These are phyloP conservation scores for Peronosclerospora sorghi DNA, from an alignment of 352 stramenopile species.

Conservation along the genomic window DNA sequence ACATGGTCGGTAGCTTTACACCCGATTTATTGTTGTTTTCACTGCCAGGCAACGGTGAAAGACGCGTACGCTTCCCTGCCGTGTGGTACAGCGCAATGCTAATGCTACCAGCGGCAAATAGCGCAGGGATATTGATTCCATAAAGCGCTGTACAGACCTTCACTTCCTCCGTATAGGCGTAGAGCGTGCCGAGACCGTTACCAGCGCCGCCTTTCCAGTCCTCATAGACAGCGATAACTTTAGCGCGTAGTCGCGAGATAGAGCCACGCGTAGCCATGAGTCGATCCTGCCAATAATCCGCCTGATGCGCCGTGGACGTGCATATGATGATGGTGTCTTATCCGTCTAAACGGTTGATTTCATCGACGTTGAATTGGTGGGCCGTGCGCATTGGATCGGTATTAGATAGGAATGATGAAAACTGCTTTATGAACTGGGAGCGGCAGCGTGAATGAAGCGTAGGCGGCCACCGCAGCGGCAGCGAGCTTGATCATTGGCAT, in stretches of 20 bases:
- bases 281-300: slow-evolving; percentile 94
- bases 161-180: slow-evolving; percentile 93
- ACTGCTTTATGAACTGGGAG: slow-evolving; percentile 8
- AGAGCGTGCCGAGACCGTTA: slow-evolving; percentile 93
- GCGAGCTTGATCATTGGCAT: slow-evolving; percentile 27
- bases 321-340: slow-evolving; percentile 97
- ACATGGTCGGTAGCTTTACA: slow-evolving; percentile 93
- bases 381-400: slow-evolving; percentile 18
- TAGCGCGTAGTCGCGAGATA: slow-evolving; percentile 74
- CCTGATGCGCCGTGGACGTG: slow-evolving; percentile 93
- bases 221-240: slow-evolving; percentile 94
- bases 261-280: slow-evolving; percentile 79
- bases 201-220: slow-evolving; percentile 93
- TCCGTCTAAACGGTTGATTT: slow-evolving; percentile 77
- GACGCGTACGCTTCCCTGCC: slow-evolving; percentile 93
- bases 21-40: slow-evolving; percentile 99
- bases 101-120: slow-evolving; percentile 70
- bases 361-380: slow-evolving; percentile 75
- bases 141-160: slow-evolving; percentile 78
- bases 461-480: slow-evolving; percentile 18
- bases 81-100: slow-evolving; percentile 96
- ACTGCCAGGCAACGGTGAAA: slow-evolving; percentile 91
- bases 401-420: background rate
- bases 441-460: slow-evolving; percentile 24
- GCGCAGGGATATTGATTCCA: slow-evolving; percentile 70